Conservation (phyloP, 169 alveolate genomes). For the Plasmodium malariae region DNA sequence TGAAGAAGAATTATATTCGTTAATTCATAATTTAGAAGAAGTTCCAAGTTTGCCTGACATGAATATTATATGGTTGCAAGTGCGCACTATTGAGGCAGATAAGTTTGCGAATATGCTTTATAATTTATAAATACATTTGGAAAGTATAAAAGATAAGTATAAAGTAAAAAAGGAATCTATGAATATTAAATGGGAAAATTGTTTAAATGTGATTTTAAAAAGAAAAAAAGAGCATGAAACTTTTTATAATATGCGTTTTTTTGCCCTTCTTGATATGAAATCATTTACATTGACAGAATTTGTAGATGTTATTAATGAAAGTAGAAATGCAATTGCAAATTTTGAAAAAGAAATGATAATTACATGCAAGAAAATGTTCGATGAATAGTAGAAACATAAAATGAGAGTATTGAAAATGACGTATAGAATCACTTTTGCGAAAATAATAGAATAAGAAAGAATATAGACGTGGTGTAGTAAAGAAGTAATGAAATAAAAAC, state of each 20-base stretch:
- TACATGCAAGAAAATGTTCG: not conserved
- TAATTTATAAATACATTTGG: not conserved
- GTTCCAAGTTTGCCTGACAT: constrained; percentile 1
- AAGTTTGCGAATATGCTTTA: constrained; percentile 5
- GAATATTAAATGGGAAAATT: constrained; percentile 1
- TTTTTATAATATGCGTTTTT: constrained; percentile 25
- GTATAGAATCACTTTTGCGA: too few species aligned
- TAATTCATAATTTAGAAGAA: not conserved
- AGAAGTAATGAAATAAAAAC: too few species aligned
- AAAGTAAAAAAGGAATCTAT: not conserved
- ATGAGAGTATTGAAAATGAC: not conserved
- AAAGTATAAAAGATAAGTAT: not conserved
- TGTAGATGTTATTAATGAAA: constrained; percentile 21
- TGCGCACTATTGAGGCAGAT: constrained; percentile 22
- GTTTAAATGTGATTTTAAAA: not conserved
- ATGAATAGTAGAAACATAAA: not conserved
- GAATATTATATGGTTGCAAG: constrained; percentile 7
- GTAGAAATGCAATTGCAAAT: not conserved
- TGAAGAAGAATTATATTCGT: constrained; percentile 11
- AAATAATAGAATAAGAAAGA: too few species aligned
- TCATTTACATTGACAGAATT: constrained; percentile 17
- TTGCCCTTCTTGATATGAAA: constrained; percentile 14
- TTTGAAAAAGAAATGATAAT: not conserved
- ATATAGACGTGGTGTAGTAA: too few species aligned
- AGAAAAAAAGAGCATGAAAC: constrained; percentile 15